Evolutionary conservation across 2,329 filamentous ascomycete genomes (phyloP).

Genomic region (Emmonsiellopsis sp.): DNA sequence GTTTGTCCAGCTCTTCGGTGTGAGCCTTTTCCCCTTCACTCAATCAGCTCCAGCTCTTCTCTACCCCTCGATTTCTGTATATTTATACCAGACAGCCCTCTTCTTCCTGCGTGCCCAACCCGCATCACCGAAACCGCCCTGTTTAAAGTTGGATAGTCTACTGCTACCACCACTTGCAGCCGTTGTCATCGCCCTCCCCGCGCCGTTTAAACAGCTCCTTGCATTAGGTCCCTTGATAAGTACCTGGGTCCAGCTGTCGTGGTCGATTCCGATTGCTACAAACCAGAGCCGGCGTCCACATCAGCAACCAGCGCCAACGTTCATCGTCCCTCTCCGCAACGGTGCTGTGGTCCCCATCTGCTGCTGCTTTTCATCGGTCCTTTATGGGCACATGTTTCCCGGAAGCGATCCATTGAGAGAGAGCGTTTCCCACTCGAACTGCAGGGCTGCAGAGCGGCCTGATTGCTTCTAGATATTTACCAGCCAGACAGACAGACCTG

Average conservation of each 20-base stretch:
- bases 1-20: no score
- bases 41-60: no score
- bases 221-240: background rate
- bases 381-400: background rate
- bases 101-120: no score
- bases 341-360: background rate
- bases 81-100: no score
- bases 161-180: no score
- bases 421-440: background rate
- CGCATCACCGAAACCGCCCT: no score
- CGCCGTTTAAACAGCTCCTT: background rate
- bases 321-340: no score
- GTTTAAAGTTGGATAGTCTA: no score
- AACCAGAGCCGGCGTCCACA: background rate
- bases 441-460: constrained; percentile 7
- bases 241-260: constrained; percentile 1
- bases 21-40: no score
- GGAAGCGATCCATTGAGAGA: background rate
- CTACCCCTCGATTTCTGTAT: no score
- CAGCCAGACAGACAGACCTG: no score
- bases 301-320: background rate
- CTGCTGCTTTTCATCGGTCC: background rate
- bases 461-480: background rate
- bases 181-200: no score
- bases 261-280: constrained; percentile 5